A percentile compares a stretch with the other conserved stretches of the same genome.
Conservation (phyloP, 495 filamentous ascomycete genomes). For the Halenospora varia region DNA sequence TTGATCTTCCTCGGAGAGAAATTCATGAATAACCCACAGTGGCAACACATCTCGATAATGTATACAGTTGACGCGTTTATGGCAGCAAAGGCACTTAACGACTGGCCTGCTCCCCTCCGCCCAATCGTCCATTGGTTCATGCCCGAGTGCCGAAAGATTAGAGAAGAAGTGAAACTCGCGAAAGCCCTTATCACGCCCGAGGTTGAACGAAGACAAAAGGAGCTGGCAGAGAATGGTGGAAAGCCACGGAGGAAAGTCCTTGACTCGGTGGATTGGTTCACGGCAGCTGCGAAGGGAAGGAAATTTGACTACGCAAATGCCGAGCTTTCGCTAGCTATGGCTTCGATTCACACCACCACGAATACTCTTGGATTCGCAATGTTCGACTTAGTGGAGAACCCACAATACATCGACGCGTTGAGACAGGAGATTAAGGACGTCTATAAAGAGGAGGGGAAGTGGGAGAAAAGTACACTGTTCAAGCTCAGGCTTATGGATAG, state of each 20-base stretch:
- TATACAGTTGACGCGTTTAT: conserved; percentile 37
- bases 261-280: conserved; percentile 35
- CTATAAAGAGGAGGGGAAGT: conserved; percentile 27
- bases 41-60: conserved; percentile 39
- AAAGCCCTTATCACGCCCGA: conserved; percentile 25
- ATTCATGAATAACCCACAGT: conserved; percentile 39
- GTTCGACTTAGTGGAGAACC: conserved; percentile 35
- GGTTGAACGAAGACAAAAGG: conserved; percentile 26
- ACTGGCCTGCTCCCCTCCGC: conserved; percentile 31
- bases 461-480: conserved; percentile 44
- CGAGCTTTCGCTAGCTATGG: conserved; percentile 29
- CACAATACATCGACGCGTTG: conserved; percentile 34
- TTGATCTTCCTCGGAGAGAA: conserved; percentile 42
- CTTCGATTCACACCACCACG: conserved; percentile 35
- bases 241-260: conserved; percentile 24
- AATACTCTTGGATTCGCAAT: conserved; percentile 33
- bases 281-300: conserved; percentile 25
- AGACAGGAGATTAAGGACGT: conserved; percentile 38
- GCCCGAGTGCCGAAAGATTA: conserved; percentile 26
- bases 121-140: conserved; percentile 33
- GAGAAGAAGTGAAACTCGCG: conserved; percentile 20
- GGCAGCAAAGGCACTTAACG: conserved; percentile 29
- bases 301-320: conserved; percentile 27
- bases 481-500: conserved; percentile 51
- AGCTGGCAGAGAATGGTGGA: conserved; percentile 15